Evolutionary conservation across 2,329 filamentous ascomycete species (phyloP), one percentile per base, ranked within the genome.

Genomic region (Pyrenophora graminea): DNA sequence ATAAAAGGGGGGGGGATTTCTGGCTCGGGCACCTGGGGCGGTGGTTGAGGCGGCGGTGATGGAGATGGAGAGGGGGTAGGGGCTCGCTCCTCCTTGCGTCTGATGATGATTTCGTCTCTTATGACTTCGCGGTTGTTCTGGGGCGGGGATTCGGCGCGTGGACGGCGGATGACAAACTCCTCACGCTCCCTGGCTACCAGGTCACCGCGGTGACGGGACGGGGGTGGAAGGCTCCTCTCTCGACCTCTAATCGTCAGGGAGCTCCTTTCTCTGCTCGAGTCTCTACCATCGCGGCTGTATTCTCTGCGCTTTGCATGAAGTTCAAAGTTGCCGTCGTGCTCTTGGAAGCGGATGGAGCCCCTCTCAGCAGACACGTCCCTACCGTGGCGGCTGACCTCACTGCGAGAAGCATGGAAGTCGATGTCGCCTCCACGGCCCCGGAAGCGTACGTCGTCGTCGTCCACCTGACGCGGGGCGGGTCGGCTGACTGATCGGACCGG

Each of bases 1-100:
- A 93, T 89, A 62, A 96, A 90, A 1, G 87, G 88, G 30, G 91
- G 91, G 17, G 87, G 86, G 36, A 85, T 82, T 63, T 94, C 86
- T 38, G 88, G 80, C 57, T 82, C 81, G 25, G 84, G 85, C 38
- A 82, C 80, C 39, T 76, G 76, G 30, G 76, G 73, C 32, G 76
- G 75, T 33, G 74, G 75, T 36, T 75, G 74, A 37, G 77, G 77
- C 23, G 72, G 69, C 7, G 77, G 74, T 34, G 75, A 76, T 17
- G 73, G 70, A 13, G 77, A 74, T 41, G 84, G 83, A 17, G 82
- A 81, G 3, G 80, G 83, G 15, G 82, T 80, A 4, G 80, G 79
- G 17, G 80, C 70, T 23, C 70, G 65, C 62, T 78, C 76, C 49
- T 73, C 74, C 39, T 74, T 74, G 38, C 77, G 71, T 31, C 69